Base-by-base conservation (phyloP, 331 rosid genomes). In the Cydonia oblonga region DNA sequence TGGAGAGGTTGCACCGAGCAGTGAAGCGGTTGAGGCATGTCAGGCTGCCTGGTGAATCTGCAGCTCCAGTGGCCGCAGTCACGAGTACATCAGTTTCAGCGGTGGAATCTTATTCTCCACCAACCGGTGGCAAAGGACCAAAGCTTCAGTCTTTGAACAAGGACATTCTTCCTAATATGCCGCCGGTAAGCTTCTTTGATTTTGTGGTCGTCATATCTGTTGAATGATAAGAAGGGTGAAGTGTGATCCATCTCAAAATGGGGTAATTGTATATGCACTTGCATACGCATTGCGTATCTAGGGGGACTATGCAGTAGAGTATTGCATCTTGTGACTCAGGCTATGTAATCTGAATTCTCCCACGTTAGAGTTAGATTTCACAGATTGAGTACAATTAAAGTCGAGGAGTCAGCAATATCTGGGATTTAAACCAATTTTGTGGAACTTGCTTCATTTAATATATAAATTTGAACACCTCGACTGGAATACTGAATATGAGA, bases 11-110 rank as follows among this genome's bases (percentile, higher is more conserved):
- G 72, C 54, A 42, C 60, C 72, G 72, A 18, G 72, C 57, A 38
- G 72, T 68, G 72, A 68, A 68, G 72, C n/a, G 72, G 32, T 68
- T 68, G 72, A 23, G 60, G 33, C 72, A 68, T 49, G 23, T 68
- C 9, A 49, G 72, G 32, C 72, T 49, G 28, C 60, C 72, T 14
- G 72, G 58, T 49, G 72, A 68, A 52, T 28, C 72, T 46, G 15
- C 72, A 14, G 59, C 58, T 68, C 32, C 72, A 26, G 52, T 33
- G n/a, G 25, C 72, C 13, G 13, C 60, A 15, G 35, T 29, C 23
- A 40, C 59, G 11, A 59, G 64, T 26, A 59, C 64, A 12, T 59
- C 35, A 25, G 32, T 59, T 68, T 46, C 72, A 68, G 72, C 64
- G 13, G 35, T 42, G 71, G 71, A 40, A 67, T 67, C 57, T 68